Conservation (phyloP, 176 grass and related monocot genomes). For the Hordeum marinum region DNA sequence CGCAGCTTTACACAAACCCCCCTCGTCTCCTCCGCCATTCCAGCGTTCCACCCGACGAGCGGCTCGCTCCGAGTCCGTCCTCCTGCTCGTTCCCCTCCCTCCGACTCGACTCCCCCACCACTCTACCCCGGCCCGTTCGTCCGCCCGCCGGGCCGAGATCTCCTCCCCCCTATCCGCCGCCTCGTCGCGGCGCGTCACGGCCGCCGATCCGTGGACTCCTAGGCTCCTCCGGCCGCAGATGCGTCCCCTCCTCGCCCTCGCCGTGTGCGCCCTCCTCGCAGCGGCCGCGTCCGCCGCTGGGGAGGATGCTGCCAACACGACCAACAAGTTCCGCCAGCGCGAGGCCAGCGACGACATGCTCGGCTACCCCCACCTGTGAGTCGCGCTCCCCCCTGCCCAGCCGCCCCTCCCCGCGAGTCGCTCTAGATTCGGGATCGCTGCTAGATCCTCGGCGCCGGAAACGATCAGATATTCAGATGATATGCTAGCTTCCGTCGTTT, state of each 20-base stretch:
- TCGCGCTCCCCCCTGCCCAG: neutral
- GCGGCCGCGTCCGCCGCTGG: neutral
- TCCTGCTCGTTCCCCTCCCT: neutral
- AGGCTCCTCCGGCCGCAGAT: constrained; percentile 23
- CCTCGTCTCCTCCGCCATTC: neutral
- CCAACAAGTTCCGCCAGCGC: constrained; percentile 97
- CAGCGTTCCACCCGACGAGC: neutral
- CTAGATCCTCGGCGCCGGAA: neutral
- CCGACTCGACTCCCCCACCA: constrained; percentile 1
- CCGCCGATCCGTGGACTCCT: neutral
- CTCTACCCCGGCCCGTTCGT: neutral
- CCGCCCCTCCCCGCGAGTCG: neutral
- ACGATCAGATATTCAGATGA: constrained; percentile 7
- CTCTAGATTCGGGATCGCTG: constrained; percentile 21
- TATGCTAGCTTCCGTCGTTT: neutral
- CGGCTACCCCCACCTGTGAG: constrained; percentile 78
- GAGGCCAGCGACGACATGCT: constrained; percentile 80
- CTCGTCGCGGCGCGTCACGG: neutral
- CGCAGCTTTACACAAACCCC: constrained; percentile 1
- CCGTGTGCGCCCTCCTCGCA: constrained; percentile 28
- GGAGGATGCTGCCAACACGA: constrained; percentile 20
- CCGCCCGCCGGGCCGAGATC: constrained; percentile 37
- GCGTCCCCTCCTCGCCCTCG: constrained; percentile 23
- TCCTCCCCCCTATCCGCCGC: neutral
- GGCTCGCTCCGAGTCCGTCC: constrained; percentile 8